Evolutionary conservation across 108 stramenopile genomes (phyloP).

Genomic region (Fragilaria radians): DNA sequence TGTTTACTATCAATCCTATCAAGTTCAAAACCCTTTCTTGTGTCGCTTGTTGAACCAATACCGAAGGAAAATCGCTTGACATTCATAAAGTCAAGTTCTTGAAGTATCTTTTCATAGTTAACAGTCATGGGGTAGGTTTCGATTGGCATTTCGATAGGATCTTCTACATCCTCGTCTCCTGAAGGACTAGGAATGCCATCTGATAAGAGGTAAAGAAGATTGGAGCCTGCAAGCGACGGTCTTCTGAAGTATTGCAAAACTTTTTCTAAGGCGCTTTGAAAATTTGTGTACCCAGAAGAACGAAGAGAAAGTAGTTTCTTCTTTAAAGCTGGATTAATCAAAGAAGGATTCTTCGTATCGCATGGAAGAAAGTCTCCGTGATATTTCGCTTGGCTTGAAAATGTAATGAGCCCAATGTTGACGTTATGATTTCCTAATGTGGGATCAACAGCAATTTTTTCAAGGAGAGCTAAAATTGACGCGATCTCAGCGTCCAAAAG

Average conservation of each 20-base stretch:
- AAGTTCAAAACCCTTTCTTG: constrained; percentile 2
- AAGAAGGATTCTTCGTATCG: constrained; percentile 4
- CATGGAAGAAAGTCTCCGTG: not conserved
- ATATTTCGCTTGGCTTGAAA: constrained; percentile 1
- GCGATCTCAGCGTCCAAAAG: constrained; percentile 26
- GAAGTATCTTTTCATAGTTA: constrained; percentile 17
- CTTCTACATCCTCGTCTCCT: constrained; percentile 24
- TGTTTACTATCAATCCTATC: constrained; percentile 1
- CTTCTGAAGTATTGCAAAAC: constrained; percentile 18
- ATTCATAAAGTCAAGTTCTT: constrained; percentile 3
- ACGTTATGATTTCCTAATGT: constrained; percentile 15
- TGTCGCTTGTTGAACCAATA: constrained; percentile 18
- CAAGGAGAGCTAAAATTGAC: constrained; percentile 11
- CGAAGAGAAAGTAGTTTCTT: not conserved
- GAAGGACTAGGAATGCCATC: constrained; percentile 30
- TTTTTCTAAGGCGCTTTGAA: constrained; percentile 29
- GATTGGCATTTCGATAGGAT: not conserved
- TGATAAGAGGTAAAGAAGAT: constrained; percentile 25
- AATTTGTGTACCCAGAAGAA: constrained; percentile 22
- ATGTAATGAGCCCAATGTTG: constrained; percentile 19
- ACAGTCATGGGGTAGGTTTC: constrained; percentile 3
- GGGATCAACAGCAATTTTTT: constrained; percentile 5
- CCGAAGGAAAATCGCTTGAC: constrained; percentile 25
- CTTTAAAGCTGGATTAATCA: constrained; percentile 1
- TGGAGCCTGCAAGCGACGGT: not conserved